Evolutionary conservation across 345 rosid species (phyloP), one percentile per base, ranked within the genome.

Genomic region (Excoecaria agallocha): DNA sequence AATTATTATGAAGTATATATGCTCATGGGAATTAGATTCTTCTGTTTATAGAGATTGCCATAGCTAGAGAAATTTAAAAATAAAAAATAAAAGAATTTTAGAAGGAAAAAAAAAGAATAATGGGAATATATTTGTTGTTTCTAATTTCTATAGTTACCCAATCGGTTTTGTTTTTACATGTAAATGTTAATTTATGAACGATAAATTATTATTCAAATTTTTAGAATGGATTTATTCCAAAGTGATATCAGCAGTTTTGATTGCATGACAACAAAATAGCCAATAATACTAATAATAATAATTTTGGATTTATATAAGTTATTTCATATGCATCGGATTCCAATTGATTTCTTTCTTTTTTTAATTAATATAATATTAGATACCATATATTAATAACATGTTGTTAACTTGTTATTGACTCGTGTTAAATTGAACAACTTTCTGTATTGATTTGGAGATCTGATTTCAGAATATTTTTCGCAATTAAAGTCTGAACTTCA

Each of bases 31-130:
- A 66, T 72, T 74, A 57, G 90, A 85, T 78, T 89, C 87, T 68
- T 82, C 84, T 74, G 91, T 91, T 19, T 92, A 92, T 82, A 91
- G 56, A 66, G 89, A 89, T 73, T 92, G 95, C 48, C 41, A 37
- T 19, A 22, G 49, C 19, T 86, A 87, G 78, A 15, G 1, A 5
- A 6, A 15, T 62, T 4, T 37, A 62, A 10, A 62, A 4, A 38
- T n/a, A n/a, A n/a, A n/a, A n/a, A n/a, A n/a, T n/a, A n/a, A n/a
- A n/a, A n/a, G n/a, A n/a, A n/a, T n/a, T n/a, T n/a, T n/a, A n/a
- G n/a, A n/a, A n/a, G n/a, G n/a, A 25, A 46, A 73, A 6, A 41
- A 41, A 30, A 73, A 35, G n/a, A 59, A 59, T 16, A 60, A 24
- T 55, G 5, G 52, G 45, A 19, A 24, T 9, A 73, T 58, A 19